Evolutionary conservation across 2,329 filamentous ascomycete genomes (phyloP), one percentile per base, ranked within the genome.

Genomic region (Aspergillus terreus): DNA sequence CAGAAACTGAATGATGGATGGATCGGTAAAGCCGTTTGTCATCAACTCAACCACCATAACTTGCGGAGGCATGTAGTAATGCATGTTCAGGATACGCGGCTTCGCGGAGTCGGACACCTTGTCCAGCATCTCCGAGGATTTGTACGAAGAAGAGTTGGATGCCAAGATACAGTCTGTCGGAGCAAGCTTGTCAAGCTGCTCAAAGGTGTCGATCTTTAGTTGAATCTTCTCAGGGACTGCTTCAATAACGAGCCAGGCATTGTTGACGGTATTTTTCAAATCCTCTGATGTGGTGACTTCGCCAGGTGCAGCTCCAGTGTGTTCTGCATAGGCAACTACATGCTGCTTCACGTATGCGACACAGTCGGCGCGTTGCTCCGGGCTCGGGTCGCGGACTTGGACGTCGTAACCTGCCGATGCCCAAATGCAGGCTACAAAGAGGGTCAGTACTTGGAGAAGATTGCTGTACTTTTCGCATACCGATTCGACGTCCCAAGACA

Each of bases 171-270:
- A 74, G 47, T 82, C 80, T 0, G 52, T 21, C 0, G 73, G 71
- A 0, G 76, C 69, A 6, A 68, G 36, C 6, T 56, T 56, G n/a
- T 78, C 77, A 7, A 82, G 65, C 3, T 78, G 67, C 2, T 66
- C 74, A 51, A 81, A 78, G 0, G 73, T 76, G 11, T 68, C 66
- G 12, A 76, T 74, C 64, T 82, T 82, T 30, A 80, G 58, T 6
- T 70, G 58, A 9, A 80, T 66, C 49, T 71, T 75, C 59, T 81
- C 80, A 0, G 78, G 79, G 0, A 82, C 73, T 12, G 74, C 77
- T 61, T 81, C 80, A 52, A 81, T 72, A n/a, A 81, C 75, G 5
- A 81, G 67, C 80, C 76, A 83, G 2, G 78, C 73, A 32, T 76
- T 63, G 1, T 61, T 47, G 4, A 82, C 72, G 0, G 78, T 74